Evolutionary conservation across 352 stramenopile genomes (phyloP).

Genomic region (Pythium chondricola): DNA sequence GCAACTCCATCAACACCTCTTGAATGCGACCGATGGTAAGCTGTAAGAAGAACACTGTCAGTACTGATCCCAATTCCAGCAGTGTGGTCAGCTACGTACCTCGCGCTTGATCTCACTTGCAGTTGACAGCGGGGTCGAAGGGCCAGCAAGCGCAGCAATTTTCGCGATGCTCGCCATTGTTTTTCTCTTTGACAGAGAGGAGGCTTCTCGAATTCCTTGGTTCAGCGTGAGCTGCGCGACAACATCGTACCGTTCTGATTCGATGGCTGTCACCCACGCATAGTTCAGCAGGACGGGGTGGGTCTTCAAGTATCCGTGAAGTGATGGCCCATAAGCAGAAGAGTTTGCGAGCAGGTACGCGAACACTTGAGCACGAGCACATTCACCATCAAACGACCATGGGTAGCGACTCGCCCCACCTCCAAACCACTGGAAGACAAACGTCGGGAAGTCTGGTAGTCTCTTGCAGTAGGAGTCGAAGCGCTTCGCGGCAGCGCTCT

Average conservation of each 20-base stretch:
- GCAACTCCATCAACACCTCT: constrained; percentile 53
- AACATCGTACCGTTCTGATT: constrained; percentile 59
- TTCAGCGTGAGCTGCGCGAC: constrained; percentile 43
- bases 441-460: constrained; percentile 48
- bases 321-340: constrained; percentile 41
- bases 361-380: constrained; percentile 33
- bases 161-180: constrained; percentile 78
- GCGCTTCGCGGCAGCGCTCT: constrained; percentile 46
- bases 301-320: constrained; percentile 60
- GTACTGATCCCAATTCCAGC: not conserved
- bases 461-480: constrained; percentile 60
- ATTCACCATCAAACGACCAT: constrained; percentile 35
- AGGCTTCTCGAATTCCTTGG: constrained; percentile 43
- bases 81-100: constrained; percentile 21
- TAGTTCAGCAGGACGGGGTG: constrained; percentile 49
- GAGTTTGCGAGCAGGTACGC: constrained; percentile 62
- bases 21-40: constrained; percentile 51
- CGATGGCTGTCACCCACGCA: constrained; percentile 61
- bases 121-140: constrained; percentile 28
- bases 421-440: constrained; percentile 74
- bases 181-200: constrained; percentile 56
- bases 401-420: constrained; percentile 58
- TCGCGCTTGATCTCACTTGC: constrained; percentile 54
- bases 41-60: constrained; percentile 20
- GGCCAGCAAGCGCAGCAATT: constrained; percentile 59